Percentiles rank a stretch among this genome's conserved stretches.
Conservation (phyloP, 345 rosid species). For the Rhodamnia rubescens region DNA sequence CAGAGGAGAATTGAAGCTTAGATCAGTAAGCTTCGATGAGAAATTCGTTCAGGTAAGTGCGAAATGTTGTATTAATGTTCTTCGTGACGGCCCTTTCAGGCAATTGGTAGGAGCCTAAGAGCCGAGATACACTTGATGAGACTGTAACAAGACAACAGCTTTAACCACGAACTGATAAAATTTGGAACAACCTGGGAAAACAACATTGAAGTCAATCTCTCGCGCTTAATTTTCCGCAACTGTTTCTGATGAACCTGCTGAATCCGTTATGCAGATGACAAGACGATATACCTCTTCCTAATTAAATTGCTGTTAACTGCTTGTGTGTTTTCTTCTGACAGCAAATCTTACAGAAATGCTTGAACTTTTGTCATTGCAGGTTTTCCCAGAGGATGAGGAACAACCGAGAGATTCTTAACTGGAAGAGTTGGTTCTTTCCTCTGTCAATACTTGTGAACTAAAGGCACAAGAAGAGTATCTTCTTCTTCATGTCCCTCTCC, state of each 20-base stretch:
- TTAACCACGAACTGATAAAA: background rate
- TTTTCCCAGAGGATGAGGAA: background rate
- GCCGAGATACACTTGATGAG: background rate
- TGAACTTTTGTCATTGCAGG: background rate
- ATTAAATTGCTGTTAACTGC: background rate
- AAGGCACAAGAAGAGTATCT: background rate
- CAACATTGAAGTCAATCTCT: background rate
- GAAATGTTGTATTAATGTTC: background rate
- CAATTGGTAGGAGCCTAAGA: background rate
- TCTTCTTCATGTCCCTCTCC: background rate
- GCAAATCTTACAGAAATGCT: background rate
- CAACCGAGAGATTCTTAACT: background rate
- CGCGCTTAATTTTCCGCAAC: background rate
- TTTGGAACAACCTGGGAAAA: background rate
- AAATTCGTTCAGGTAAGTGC: constrained; percentile 3
- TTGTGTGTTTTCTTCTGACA: background rate
- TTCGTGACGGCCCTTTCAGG: background rate
- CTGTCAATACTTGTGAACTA: background rate
- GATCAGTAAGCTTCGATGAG: constrained; percentile 8
- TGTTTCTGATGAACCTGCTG: background rate
- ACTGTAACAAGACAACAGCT: background rate
- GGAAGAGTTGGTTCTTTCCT: background rate
- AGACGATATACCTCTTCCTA: background rate
- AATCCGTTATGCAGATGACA: background rate
- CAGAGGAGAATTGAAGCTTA: constrained; percentile 21